phyloP scores from a whole-genome alignment of 164 flowering plant species.

The Tetracentron sinense region DNA sequence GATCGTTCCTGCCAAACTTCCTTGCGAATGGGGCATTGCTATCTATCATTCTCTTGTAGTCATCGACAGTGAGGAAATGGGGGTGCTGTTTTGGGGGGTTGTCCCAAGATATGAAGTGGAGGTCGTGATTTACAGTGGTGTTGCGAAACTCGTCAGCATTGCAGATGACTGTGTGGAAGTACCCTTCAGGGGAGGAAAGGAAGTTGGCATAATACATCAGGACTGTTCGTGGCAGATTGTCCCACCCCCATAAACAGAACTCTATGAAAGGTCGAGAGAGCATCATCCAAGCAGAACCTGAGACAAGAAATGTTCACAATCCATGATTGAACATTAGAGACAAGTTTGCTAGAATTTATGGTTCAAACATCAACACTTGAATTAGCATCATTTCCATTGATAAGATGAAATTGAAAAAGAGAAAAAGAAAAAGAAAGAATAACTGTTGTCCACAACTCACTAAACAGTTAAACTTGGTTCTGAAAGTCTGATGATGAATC shows the following conservation, averaged over 20 bases:
- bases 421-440: too few relatives aligned
- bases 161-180: constrained; percentile 90
- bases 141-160: constrained; percentile 59
- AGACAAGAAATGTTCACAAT: constrained; percentile 3
- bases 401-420: too few relatives aligned
- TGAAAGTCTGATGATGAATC: neutral
- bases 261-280: constrained; percentile 80
- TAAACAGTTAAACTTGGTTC: too few relatives aligned
- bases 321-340: neutral
- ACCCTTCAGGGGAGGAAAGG: constrained; percentile 88
- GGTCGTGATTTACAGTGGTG: constrained; percentile 75
- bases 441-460: too few relatives aligned
- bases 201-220: constrained; percentile 89
- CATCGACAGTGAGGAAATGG: constrained; percentile 51
- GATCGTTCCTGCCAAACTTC: constrained; percentile 53
- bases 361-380: neutral
- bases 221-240: constrained; percentile 67
- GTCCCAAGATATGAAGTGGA: constrained; percentile 91
- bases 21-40: constrained; percentile 82
- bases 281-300: constrained; percentile 97
- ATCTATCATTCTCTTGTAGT: constrained; percentile 53
- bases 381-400: too few relatives aligned
- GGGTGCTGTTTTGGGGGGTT: constrained; percentile 95
- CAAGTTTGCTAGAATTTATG: neutral
- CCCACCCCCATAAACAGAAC: constrained; percentile 83